Conservation (phyloP, 495 filamentous ascomycete genomes). For the Annulohypoxylon stygium region DNA sequence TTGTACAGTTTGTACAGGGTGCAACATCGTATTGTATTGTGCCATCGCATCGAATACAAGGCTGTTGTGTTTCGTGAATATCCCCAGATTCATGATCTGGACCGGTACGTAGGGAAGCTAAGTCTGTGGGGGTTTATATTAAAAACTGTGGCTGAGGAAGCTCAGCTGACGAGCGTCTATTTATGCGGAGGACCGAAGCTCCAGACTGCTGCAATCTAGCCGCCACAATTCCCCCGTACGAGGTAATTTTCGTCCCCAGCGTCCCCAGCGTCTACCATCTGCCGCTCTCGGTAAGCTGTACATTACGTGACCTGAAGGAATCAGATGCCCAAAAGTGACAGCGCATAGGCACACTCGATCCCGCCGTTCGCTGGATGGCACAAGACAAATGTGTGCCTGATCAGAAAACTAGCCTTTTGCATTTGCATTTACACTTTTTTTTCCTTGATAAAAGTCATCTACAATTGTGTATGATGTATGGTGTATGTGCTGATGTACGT, state of each 20-base stretch:
- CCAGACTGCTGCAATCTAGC: constrained; percentile 24
- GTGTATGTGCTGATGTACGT: not conserved
- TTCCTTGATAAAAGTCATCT: constrained; percentile 14
- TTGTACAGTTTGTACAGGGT: constrained; percentile 13
- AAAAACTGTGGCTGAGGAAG: constrained; percentile 41
- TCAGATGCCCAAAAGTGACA: constrained; percentile 32
- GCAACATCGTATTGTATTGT: constrained; percentile 39
- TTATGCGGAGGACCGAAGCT: constrained; percentile 38
- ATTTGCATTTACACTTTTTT: not conserved
- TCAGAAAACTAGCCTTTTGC: constrained; percentile 20
- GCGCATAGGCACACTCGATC: constrained; percentile 34
- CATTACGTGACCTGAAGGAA: constrained; percentile 38
- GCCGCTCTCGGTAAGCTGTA: constrained; percentile 23
- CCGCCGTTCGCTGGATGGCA: constrained; percentile 27
- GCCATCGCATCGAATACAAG: constrained; percentile 16
- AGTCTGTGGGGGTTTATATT: constrained; percentile 35
- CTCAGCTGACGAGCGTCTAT: constrained; percentile 41
- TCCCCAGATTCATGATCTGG: constrained; percentile 25
- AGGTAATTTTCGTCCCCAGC: constrained; percentile 35
- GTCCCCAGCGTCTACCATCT: constrained; percentile 11
- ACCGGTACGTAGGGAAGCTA: not conserved
- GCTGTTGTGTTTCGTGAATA: constrained; percentile 31
- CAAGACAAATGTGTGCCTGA: constrained; percentile 43
- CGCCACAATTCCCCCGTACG: constrained; percentile 42
- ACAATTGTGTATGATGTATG: not conserved